Conservation (phyloP, 2,329 filamentous ascomycete genomes). For the Diaporthe citrichinensis region DNA sequence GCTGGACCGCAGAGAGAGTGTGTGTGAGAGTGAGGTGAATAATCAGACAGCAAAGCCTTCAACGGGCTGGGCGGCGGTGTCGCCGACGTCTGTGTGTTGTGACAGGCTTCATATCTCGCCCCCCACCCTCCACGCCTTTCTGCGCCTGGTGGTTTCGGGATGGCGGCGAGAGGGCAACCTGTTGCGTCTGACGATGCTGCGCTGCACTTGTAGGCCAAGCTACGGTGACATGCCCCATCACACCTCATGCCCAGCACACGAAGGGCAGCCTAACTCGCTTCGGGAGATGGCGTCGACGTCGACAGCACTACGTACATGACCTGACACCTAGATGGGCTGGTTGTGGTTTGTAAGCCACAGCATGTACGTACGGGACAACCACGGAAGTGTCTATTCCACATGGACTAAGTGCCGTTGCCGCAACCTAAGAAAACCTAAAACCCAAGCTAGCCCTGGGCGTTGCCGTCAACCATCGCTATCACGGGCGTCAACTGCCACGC, state of each 20-base stretch:
- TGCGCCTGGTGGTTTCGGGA: constrained; percentile 10
- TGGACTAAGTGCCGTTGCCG: constrained; percentile 1
- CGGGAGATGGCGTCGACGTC: not conserved
- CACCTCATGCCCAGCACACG: not conserved
- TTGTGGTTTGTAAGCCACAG: not conserved
- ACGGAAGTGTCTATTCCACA: not conserved
- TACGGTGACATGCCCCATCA: constrained; percentile 16
- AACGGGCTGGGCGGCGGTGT: constrained; percentile 9
- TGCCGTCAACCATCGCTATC: not conserved
- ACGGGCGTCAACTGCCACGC: constrained; percentile 1
- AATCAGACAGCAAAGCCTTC: not conserved
- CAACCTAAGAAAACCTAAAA: constrained; percentile 27
- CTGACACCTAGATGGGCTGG: not conserved
- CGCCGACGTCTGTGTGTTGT: constrained; percentile 30
- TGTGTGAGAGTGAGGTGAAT: not conserved
- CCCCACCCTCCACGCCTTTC: not conserved
- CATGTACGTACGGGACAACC: not conserved
- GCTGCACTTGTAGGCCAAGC: constrained; percentile 16
- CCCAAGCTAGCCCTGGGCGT: constrained; percentile 13
- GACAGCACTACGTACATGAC: not conserved
- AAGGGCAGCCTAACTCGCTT: constrained; percentile 12
- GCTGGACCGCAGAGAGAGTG: not conserved
- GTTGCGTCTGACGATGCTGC: constrained; percentile 6
- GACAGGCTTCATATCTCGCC: constrained; percentile 18
- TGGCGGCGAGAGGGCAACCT: constrained; percentile 12